phyloP scores from a whole-genome alignment of 257 asterid species.

The Jacaranda mimosifolia region DNA sequence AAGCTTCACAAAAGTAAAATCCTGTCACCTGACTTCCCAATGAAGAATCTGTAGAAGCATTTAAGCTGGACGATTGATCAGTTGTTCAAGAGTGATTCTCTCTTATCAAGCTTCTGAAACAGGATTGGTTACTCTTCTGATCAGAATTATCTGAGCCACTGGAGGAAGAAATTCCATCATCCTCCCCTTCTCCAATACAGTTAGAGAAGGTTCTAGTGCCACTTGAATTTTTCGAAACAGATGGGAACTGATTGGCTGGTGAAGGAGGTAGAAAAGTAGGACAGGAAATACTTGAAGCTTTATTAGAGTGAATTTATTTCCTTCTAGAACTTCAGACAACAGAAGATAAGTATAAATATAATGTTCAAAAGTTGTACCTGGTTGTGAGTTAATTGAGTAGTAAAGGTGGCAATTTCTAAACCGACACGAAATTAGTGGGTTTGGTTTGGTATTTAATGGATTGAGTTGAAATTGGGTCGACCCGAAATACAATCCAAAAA shows the following conservation, averaged over 20 bases:
- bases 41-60: slow-evolving; percentile 40
- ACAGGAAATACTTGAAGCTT: slow-evolving; percentile 42
- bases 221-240: slow-evolving; percentile 35
- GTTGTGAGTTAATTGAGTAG: slow-evolving; percentile 35
- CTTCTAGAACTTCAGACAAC: neutral
- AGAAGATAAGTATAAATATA: too few species aligned
- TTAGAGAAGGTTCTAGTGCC: slow-evolving; percentile 32
- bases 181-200: slow-evolving; percentile 36
- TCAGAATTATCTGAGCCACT: slow-evolving; percentile 33
- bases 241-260: slow-evolving; percentile 48
- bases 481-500: too few species aligned
- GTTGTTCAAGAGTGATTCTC: slow-evolving; percentile 34
- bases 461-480: too few species aligned
- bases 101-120: slow-evolving; percentile 40
- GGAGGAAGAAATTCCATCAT: slow-evolving; percentile 32
- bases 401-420: too few species aligned
- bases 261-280: slow-evolving; percentile 41
- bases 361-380: slow-evolving; percentile 35
- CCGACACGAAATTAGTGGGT: too few species aligned
- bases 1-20: neutral
- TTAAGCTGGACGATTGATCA: slow-evolving; percentile 48
- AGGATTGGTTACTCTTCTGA: slow-evolving; percentile 37
- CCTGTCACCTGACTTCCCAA: slow-evolving; percentile 46
- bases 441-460: too few species aligned
- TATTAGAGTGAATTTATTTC: slow-evolving; percentile 23